Percentiles rank a stretch among this genome's conserved stretches.
These are phyloP conservation scores for Anthracocystis setariae DNA, from an alignment of 1,284 basidiomycete species.

Conservation along the genomic window DNA sequence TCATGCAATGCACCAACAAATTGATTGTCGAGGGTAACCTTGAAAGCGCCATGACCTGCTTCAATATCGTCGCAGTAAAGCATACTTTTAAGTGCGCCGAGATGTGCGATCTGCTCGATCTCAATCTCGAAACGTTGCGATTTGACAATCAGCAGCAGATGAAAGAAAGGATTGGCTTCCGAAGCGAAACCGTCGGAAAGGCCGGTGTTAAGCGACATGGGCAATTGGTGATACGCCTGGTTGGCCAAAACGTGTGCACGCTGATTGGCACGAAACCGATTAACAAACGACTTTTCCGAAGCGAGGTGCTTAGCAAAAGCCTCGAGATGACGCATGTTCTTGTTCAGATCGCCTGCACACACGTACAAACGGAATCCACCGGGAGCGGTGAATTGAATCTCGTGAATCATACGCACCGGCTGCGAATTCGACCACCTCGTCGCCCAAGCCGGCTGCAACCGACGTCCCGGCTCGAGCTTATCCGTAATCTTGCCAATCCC, in stretches of 20 bases:
- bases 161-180: conserved; percentile 67
- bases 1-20: conserved; percentile 69
- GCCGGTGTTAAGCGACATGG: conserved; percentile 56
- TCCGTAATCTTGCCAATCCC: conserved; percentile 43
- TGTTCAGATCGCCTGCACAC: conserved; percentile 74
- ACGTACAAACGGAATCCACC: conserved; percentile 78
- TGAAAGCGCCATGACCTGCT: conserved; percentile 68
- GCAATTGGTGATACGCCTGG: conserved; percentile 45
- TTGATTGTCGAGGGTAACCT: conserved; percentile 62
- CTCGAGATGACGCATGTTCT: conserved; percentile 43
- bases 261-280: conserved; percentile 50
- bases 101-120: conserved; percentile 56
- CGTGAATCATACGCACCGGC: conserved; percentile 76
- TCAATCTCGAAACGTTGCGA: conserved; percentile 62
- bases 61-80: conserved; percentile 71
- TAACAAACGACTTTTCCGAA: conserved; percentile 53
- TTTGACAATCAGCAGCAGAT: conserved; percentile 62
- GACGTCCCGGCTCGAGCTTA: conserved; percentile 53
- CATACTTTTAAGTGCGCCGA: conserved; percentile 68
- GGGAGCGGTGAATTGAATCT: conserved; percentile 74
- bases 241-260: conserved; percentile 40
- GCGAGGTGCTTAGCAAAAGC: conserved; percentile 46
- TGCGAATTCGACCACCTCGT: conserved; percentile 75
- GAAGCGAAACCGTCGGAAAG: conserved; percentile 48
- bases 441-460: conserved; percentile 70